Percentiles rank a stretch among this genome's conserved stretches.
These are phyloP conservation scores for Cutaneotrichosporon mucoides DNA, from an alignment of 1,284 basidiomycete species.

Conservation along the genomic window DNA sequence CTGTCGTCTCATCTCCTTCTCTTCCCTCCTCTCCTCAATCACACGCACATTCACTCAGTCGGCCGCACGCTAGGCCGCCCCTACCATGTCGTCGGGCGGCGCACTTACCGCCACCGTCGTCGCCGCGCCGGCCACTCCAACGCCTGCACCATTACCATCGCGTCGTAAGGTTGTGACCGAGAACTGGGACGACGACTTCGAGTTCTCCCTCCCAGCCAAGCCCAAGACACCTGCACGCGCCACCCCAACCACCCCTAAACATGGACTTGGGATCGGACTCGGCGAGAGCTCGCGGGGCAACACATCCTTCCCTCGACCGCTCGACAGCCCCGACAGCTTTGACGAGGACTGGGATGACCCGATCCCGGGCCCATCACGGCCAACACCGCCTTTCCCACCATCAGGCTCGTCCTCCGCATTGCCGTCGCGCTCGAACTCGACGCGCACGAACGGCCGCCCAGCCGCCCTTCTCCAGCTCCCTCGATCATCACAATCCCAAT, in stretches of 20 bases:
- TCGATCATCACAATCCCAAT: constrained; percentile 12
- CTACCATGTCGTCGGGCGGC: constrained; percentile 6
- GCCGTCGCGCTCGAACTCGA: constrained; percentile 6
- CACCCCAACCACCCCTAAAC: constrained; percentile 1
- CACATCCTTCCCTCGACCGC: neutral
- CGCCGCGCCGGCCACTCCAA: neutral
- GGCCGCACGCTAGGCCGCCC: neutral
- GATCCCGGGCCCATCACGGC: constrained; percentile 12
- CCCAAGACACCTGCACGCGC: neutral
- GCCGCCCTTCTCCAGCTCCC: constrained; percentile 9
- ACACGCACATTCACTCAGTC: too few species aligned
- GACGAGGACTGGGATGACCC: constrained; percentile 23
- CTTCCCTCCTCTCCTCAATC: too few species aligned
- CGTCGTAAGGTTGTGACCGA: constrained; percentile 23
- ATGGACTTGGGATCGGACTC: neutral
- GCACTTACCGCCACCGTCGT: neutral
- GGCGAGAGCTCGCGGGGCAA: constrained; percentile 7
- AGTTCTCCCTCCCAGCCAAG: constrained; percentile 27
- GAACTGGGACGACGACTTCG: constrained; percentile 50
- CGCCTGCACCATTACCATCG: neutral
- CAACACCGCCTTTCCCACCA: neutral
- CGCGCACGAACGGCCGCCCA: neutral
- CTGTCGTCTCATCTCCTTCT: neutral
- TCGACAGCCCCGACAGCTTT: constrained; percentile 15
- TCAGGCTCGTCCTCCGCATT: neutral